Evolutionary conservation across 306 rosid species (phyloP), one percentile per base, ranked within the genome.

Genomic region (Vigna angularis): DNA sequence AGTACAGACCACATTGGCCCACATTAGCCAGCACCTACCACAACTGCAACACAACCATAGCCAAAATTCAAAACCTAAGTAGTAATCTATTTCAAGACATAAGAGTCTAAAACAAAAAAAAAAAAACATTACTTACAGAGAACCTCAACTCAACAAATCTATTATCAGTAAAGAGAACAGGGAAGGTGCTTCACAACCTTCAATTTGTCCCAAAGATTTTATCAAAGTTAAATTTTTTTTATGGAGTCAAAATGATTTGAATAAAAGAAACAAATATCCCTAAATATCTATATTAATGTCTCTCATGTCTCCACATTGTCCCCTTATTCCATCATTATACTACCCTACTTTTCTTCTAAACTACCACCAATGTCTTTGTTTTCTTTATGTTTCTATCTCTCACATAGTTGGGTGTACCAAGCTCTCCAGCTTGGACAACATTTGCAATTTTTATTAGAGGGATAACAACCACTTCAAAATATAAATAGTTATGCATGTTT

Each of bases 1-100:
- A 48, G 49, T 47, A 40, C 73, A 68, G 42, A 68, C 52, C 57
- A 26, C 15, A 47, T 24, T 24, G 57, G 53, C 58, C 73, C 36
- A 24, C 42, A 45, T 47, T 17, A 70, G 47, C 74, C 61, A 16
- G 34, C 52, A 66, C 45, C 53, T 49, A 48, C n/a, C 13, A 30
- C 9, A 8, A 70, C 59, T 30, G 5, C 61, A 68, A 8, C 26
- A 7, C 15, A 28, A 68, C 58, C 73, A 67, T 67, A 24, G 26
- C 72, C 38, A 44, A 34, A 22, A 66, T 13, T 22, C 14, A 40
- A 66, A 66, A 66, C 51, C 32, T 20, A 10, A 50, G 11, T 18
- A 5, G 44, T 10, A 55, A 77, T 77, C 64, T 11, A 42, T 10
- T 66, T 3, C 17, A 45, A 59, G 47, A 74, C 17, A 13, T 22